Evolutionary conservation across 1,284 basidiomycete genomes (phyloP).

Genomic region (Gastroboletus turbinatus): DNA sequence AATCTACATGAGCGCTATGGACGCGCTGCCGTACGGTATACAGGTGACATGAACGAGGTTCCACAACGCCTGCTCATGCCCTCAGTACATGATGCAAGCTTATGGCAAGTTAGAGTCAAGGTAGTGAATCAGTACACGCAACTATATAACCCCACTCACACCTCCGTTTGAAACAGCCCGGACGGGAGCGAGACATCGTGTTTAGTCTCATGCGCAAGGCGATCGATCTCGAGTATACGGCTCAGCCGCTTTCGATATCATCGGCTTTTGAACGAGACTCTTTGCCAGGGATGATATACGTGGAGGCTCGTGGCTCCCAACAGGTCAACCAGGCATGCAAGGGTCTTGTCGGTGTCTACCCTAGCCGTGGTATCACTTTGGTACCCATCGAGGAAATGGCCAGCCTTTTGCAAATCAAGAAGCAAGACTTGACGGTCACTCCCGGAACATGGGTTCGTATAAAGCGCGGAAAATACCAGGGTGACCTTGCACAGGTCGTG

Average conservation of each 20-base stretch:
- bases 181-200: constrained; percentile 90
- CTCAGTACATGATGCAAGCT: constrained; percentile 89
- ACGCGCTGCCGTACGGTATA: constrained; percentile 69
- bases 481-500: constrained; percentile 94
- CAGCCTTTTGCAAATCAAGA: constrained; percentile 92
- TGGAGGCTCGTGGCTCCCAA: constrained; percentile 88
- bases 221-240: constrained; percentile 75
- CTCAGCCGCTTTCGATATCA: constrained; percentile 79
- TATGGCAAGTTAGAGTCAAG: constrained; percentile 96
- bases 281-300: constrained; percentile 92
- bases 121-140: constrained; percentile 43
- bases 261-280: constrained; percentile 97
- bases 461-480: constrained; percentile 90
- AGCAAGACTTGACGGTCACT: constrained; percentile 84
- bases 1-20: constrained; percentile 84
- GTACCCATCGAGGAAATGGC: constrained; percentile 99
- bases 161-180: constrained; percentile 52
- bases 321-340: constrained; percentile 85
- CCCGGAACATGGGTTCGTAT: constrained; percentile 95
- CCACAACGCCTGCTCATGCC: constrained; percentile 95
- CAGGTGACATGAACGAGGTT: constrained; percentile 90
- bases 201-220: constrained; percentile 95
- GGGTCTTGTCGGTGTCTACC: constrained; percentile 92
- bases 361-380: constrained; percentile 76
- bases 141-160: constrained; percentile 1